Evolutionary conservation across 176 grass and related monocot genomes (phyloP).

Genomic region (Oryza punctata): DNA sequence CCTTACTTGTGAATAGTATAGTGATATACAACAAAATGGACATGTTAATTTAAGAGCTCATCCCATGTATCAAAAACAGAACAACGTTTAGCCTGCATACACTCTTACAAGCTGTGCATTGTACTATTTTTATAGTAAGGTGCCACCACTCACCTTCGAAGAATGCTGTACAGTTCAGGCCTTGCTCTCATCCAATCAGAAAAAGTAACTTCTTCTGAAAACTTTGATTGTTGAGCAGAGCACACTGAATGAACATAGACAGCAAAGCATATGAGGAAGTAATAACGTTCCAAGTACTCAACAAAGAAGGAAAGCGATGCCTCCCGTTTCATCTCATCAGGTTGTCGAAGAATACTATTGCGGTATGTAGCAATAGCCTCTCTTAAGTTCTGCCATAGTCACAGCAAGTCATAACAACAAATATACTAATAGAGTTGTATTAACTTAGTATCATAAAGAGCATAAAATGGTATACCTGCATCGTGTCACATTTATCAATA

Average conservation of each 20-base stretch:
- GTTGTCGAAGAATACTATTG: conserved; percentile 91
- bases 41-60: conserved; percentile 16
- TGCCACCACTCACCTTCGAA: conserved; percentile 67
- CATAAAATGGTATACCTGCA: conserved; percentile 78
- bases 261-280: conserved; percentile 99
- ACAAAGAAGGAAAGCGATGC: conserved; percentile 98
- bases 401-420: conserved; percentile 34
- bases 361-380: conserved; percentile 96
- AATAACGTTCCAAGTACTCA: conserved; percentile 99
- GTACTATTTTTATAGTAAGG: conserved; percentile 19
- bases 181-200: conserved; percentile 98
- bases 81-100: conserved; percentile 5
- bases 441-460: conserved; percentile 18
- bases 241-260: conserved; percentile 86
- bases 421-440: conserved; percentile 23
- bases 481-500: conserved; percentile 95
- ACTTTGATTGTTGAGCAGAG: conserved; percentile 58
- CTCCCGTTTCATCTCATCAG: conserved; percentile 98
- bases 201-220: conserved; percentile 71
- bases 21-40: background rate
- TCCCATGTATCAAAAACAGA: conserved; percentile 17
- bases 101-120: conserved; percentile 44
- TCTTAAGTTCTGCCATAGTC: conserved; percentile 78
- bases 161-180: conserved; percentile 98
- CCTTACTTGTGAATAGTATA: background rate